Conservation (phyloP, 306 rosid genomes). For the Gastrolobium bilobum region DNA sequence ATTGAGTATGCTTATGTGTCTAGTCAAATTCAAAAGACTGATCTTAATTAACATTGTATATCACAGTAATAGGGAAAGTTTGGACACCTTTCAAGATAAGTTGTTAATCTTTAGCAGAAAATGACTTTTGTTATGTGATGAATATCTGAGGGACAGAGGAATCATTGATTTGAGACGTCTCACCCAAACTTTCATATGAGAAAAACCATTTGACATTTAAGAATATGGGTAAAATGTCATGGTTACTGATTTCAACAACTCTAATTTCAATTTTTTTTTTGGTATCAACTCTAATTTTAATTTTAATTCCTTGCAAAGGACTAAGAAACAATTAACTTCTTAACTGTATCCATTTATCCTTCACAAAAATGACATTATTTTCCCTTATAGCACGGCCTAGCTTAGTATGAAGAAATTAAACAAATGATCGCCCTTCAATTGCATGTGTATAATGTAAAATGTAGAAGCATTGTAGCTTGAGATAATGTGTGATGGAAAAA, state of each 20-base stretch:
- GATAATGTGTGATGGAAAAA: constrained; percentile 24
- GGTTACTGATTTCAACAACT: constrained; percentile 48
- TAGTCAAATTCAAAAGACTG: no score
- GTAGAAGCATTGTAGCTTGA: constrained; percentile 37
- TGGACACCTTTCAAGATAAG: constrained; percentile 69
- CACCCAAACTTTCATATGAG: constrained; percentile 59
- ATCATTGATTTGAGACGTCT: constrained; percentile 57
- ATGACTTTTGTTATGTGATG: constrained; percentile 53
- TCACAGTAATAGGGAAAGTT: constrained; percentile 61
- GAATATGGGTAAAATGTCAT: no score
- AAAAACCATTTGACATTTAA: constrained; percentile 36
- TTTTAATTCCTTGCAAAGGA: constrained; percentile 38
- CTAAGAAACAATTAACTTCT: constrained; percentile 53
- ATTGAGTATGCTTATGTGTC: constrained; percentile 46
- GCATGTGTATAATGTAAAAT: constrained; percentile 46
- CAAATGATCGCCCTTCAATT: constrained; percentile 44
- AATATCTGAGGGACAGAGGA: constrained; percentile 40
- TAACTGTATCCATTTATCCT: constrained; percentile 53
- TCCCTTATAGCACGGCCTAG: constrained; percentile 60
- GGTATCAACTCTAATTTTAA: background rate
- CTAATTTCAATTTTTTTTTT: background rate
- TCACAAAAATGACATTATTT: constrained; percentile 41
- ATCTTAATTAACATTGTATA: constrained; percentile 32
- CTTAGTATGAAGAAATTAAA: constrained; percentile 56
- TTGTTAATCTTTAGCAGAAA: constrained; percentile 49